Percentiles rank a stretch among this genome's conserved stretches.
phyloP scores from a whole-genome alignment of 257 asterid species.

The Solanum habrochaites region DNA sequence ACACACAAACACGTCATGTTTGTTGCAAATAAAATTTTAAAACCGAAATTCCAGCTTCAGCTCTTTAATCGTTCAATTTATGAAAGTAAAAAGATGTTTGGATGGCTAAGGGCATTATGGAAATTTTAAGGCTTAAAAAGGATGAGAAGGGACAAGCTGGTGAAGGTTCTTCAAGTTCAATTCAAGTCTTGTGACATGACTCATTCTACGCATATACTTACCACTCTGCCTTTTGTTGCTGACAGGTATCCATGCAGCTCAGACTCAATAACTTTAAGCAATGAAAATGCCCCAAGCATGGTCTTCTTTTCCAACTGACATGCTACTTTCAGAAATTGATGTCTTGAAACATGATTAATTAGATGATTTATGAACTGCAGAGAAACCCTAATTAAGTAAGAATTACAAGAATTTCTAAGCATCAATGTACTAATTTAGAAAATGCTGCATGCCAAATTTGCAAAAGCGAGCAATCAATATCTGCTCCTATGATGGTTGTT shows the following conservation, averaged over 20 bases:
- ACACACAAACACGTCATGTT: neutral
- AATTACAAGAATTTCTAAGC: neutral
- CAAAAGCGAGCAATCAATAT: neutral
- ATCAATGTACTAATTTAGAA: neutral
- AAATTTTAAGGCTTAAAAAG: neutral
- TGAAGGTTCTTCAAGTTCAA: neutral
- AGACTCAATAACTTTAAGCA: slow-evolving; percentile 37
- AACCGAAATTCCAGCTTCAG: neutral
- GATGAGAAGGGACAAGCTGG: neutral
- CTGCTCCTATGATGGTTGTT: neutral
- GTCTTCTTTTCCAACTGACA: slow-evolving; percentile 94
- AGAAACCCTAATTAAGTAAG: neutral
- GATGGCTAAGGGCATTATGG: neutral
- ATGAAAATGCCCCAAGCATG: slow-evolving; percentile 62
- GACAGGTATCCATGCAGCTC: slow-evolving; percentile 94
- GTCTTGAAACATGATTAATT: slow-evolving; percentile 67
- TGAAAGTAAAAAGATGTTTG: neutral
- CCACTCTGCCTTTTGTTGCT: slow-evolving; percentile 85
- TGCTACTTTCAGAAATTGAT: slow-evolving; percentile 30
- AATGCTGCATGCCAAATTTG: neutral
- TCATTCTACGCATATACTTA: slow-evolving; percentile 16
- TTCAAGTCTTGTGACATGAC: neutral
- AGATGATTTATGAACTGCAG: slow-evolving; percentile 88
- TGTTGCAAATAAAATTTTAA: neutral
- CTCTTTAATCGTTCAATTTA: neutral